Evolutionary conservation across 768 basidiomycete species (phyloP).

Genomic region (Mycena albidolilacea): DNA sequence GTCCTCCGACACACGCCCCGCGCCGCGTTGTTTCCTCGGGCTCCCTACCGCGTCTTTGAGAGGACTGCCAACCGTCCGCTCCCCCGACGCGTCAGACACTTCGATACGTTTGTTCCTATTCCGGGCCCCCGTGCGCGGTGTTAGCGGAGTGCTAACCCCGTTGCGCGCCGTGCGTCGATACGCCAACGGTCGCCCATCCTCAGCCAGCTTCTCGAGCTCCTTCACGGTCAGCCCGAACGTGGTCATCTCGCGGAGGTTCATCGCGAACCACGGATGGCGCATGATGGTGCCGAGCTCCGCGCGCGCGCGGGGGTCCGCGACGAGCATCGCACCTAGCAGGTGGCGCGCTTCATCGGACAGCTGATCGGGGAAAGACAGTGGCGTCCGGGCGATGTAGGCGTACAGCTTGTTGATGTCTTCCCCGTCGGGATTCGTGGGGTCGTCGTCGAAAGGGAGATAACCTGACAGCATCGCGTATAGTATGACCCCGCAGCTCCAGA

Average conservation of each 20-base stretch:
- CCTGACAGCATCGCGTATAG: conserved; percentile 97
- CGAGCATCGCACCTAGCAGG: conserved; percentile 92
- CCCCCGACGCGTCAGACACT: conserved; percentile 42
- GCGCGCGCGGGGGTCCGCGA: conserved; percentile 88
- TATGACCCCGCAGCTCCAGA: conserved; percentile 97
- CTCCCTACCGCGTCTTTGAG: conserved; percentile 32
- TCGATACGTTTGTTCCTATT: conserved; percentile 26
- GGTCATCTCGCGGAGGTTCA: conserved; percentile 58
- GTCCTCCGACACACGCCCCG: conserved; percentile 6
- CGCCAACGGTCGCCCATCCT: conserved; percentile 85
- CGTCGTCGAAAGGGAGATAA: conserved; percentile 98
- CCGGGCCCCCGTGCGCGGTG: conserved; percentile 5
- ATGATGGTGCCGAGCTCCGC: conserved; percentile 86
- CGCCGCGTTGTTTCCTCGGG: conserved; percentile 29
- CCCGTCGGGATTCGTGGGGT: conserved; percentile 97
- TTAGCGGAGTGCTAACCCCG: not conserved
- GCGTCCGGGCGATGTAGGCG: conserved; percentile 98
- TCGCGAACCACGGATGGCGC: conserved; percentile 88
- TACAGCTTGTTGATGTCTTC: conserved; percentile 99
- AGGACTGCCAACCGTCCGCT: not conserved
- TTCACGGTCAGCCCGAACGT: conserved; percentile 80
- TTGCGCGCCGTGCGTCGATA: conserved; percentile 52
- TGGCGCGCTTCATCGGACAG: conserved; percentile 87
- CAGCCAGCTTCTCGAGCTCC: conserved; percentile 84
- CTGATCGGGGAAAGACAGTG: conserved; percentile 95